phyloP scores from a whole-genome alignment of 225 moss, liverwort and hornwort genomes.

The Physcomitrium patens region DNA sequence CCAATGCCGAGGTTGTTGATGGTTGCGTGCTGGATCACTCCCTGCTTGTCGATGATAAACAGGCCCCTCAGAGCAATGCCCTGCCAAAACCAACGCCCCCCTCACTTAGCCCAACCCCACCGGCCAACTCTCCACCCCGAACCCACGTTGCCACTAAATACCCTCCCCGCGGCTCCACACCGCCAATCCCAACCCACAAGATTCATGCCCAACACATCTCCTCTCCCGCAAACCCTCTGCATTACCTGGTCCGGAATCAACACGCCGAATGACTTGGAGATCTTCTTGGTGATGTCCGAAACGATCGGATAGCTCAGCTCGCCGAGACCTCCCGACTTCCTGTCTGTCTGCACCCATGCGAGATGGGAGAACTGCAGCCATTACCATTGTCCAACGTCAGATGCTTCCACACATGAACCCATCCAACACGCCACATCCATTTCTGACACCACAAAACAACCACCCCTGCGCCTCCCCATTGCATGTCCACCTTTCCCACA shows the following conservation, averaged over 20 bases:
- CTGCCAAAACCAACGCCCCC: constrained; percentile 33
- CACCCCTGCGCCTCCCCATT: background rate
- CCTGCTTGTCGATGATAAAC: constrained; percentile 95
- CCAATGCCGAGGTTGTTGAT: constrained; percentile 95
- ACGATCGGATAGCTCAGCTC: constrained; percentile 89
- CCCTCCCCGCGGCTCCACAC: too few species aligned
- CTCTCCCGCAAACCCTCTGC: background rate
- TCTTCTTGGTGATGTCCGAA: constrained; percentile 85
- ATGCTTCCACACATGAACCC: background rate
- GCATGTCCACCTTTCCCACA: background rate
- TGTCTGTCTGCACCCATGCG: constrained; percentile 95
- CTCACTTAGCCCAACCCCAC: background rate
- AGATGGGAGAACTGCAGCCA: constrained; percentile 80
- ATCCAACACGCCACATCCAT: too few species aligned
- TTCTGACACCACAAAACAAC: too few species aligned
- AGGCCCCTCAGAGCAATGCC: constrained; percentile 89
- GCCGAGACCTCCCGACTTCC: constrained; percentile 85
- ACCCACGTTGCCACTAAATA: too few species aligned
- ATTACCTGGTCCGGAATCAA: constrained; percentile 91
- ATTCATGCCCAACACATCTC: too few species aligned
- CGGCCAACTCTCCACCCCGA: too few species aligned
- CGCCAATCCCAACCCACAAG: too few species aligned
- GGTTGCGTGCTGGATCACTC: constrained; percentile 92
- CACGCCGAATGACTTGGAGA: constrained; percentile 76
- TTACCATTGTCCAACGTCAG: background rate